Base-by-base conservation (phyloP, 2,329 filamentous ascomycete species). In the Hypoxylon sp. region DNA sequence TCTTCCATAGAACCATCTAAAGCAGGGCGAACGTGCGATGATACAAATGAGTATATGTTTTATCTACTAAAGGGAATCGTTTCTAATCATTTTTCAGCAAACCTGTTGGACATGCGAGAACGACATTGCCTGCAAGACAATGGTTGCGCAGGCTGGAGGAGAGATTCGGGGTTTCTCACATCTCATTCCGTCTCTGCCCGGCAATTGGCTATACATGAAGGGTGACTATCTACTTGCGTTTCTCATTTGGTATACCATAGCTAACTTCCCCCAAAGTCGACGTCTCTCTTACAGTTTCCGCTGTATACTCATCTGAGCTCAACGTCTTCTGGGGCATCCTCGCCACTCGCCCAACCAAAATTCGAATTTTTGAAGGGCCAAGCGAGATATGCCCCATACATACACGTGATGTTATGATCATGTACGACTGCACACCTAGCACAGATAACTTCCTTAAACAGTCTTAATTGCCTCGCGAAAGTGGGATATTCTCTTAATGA, bases 401-500 rank as follows among this genome's bases (percentile, higher is more conserved):
- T n/a, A 19, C 49, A 0, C 67, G 48, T 59, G 65, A 73, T 55
- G 63, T 62, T 36, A 72, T 73, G 61, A 66, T 72, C 23, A 19
- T 73, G 14, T 58, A 64, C 13, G 65, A 73, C 23, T 72, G 67
- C 51, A 51, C 21, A 0, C 30, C 56, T 11, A 60, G n/a, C 43
- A n/a, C 58, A 5, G 60, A 59, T 3, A 41, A 23, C 11, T 34
- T 60, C n/a, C 25, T 32, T 11, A 3, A n/a, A 5, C 13, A 13
- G 1, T 17, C 5, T 14, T 23, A 1, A 59, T 68, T 28, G 34
- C n/a, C 9, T 52, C 43, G 3, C 55, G 63, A 10, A 69, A 58
- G 28, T 73, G 70, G 69, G 71, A 72, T 17, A 57, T 73, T 23
- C 61, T 72, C 11, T 23, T 67, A 3, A 65, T 72, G 51, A 68